These are phyloP conservation scores for Zygosaccharomyces sapae DNA, from an alignment of 1,139 yeast genomes.

Conservation along the genomic window DNA sequence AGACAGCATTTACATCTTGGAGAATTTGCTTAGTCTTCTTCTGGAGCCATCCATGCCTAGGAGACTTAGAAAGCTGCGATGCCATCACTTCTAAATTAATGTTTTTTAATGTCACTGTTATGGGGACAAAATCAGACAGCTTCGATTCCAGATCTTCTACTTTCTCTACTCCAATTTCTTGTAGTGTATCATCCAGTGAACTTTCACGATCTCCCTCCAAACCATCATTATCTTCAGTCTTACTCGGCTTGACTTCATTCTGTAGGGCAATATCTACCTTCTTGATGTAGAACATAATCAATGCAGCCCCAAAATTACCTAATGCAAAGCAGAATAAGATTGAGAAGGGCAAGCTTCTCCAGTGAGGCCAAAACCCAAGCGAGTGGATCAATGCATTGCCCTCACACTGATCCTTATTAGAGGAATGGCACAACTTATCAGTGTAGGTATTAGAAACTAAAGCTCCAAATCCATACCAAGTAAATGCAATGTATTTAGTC, in stretches of 20 bases:
- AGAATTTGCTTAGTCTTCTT: slow-evolving; percentile 40
- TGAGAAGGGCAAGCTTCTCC: slow-evolving; percentile 65
- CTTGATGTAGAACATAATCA: slow-evolving; percentile 43
- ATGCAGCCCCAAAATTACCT: slow-evolving; percentile 51
- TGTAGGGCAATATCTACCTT: slow-evolving; percentile 47
- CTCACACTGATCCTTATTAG: slow-evolving; percentile 41
- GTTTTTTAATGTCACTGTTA: slow-evolving; percentile 20
- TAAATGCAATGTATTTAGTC: slow-evolving; percentile 69
- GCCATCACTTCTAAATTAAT: slow-evolving; percentile 21
- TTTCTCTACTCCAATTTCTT: slow-evolving; percentile 14
- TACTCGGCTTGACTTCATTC: slow-evolving; percentile 23
- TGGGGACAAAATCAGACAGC: slow-evolving; percentile 4
- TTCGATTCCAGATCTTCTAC: slow-evolving; percentile 14
- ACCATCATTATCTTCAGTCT: slow-evolving; percentile 9
- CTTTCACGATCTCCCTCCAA: background rate
- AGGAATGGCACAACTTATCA: slow-evolving; percentile 53
- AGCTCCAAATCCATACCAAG: slow-evolving; percentile 78
- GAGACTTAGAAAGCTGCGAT: slow-evolving; percentile 11
- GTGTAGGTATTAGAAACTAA: slow-evolving; percentile 62
- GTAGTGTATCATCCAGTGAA: background rate
- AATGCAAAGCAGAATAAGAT: slow-evolving; percentile 57
- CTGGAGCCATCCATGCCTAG: slow-evolving; percentile 15
- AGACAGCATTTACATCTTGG: slow-evolving; percentile 51
- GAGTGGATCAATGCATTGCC: slow-evolving; percentile 46
- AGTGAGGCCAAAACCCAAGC: slow-evolving; percentile 60